A percentile compares a stretch with the other conserved stretches of the same genome.
Conservation (phyloP, 495 filamentous ascomycete species). For the Apiosordaria backusii region DNA sequence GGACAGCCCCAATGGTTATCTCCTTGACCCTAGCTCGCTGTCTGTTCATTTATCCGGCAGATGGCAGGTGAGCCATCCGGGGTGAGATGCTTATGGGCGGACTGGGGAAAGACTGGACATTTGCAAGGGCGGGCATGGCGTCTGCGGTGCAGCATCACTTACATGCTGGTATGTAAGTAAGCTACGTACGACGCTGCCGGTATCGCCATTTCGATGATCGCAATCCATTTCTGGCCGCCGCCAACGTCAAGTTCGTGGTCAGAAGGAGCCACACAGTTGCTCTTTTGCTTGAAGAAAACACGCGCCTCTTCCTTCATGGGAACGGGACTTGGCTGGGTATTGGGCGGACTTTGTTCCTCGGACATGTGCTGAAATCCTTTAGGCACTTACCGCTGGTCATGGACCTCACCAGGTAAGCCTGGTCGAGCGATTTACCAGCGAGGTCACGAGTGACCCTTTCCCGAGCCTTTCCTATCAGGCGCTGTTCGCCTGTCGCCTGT, state of each 20-base stretch:
- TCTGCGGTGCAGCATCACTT: not conserved
- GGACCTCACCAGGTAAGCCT: not conserved
- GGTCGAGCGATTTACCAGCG: not conserved
- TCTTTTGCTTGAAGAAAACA: not conserved
- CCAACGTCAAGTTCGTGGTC: not conserved
- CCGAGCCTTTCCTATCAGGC: not conserved
- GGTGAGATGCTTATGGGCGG: not conserved
- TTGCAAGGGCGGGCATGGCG: not conserved
- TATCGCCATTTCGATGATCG: not conserved
- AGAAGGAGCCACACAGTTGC: not conserved
- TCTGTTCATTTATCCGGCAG: conserved; percentile 4
- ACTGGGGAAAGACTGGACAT: no score
- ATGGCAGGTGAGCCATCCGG: not conserved
- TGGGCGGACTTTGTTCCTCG: not conserved
- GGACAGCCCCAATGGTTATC: not conserved
- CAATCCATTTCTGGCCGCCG: not conserved
- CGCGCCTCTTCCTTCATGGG: not conserved
- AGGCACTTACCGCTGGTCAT: not conserved
- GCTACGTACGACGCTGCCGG: not conserved
- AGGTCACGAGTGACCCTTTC: not conserved
- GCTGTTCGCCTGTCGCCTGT: not conserved
- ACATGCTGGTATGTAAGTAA: not conserved
- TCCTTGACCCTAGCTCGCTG: not conserved
- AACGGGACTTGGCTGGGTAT: not conserved
- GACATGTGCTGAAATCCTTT: not conserved